phyloP scores from a whole-genome alignment of 495 filamentous ascomycete species.

The Podospora fimiseda region DNA sequence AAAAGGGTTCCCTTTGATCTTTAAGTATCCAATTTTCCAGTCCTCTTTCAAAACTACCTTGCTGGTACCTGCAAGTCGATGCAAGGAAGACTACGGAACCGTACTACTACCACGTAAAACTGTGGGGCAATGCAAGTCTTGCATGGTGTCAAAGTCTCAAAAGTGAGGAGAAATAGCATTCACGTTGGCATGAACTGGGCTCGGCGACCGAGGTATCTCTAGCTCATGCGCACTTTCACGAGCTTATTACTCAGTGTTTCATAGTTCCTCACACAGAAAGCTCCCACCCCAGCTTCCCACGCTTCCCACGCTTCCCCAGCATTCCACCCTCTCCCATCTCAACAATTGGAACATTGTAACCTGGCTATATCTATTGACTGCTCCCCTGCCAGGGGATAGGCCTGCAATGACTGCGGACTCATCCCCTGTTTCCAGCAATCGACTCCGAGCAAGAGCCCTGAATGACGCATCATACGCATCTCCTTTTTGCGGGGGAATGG shows the following conservation, averaged over 20 bases:
- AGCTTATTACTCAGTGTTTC: no score
- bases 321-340: no score
- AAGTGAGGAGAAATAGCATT: background rate
- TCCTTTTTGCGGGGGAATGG: background rate
- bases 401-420: background rate
- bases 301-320: background rate
- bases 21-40: slow-evolving; percentile 6
- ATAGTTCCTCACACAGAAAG: no score
- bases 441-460: background rate
- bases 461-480: background rate
- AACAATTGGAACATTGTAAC: no score
- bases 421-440: background rate
- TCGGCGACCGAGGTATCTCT: slow-evolving; percentile 14
- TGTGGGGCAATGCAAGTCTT: no score
- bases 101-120: no score
- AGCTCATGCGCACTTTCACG: background rate
- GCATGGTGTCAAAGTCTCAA: no score
- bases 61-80: no score
- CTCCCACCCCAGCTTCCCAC: background rate
- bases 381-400: background rate
- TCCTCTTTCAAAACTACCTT: no score
- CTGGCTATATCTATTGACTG: no score
- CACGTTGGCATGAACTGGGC: background rate
- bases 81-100: no score
- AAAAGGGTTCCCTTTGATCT: background rate